These are phyloP conservation scores for Fusarium graminum DNA, from an alignment of 2,329 filamentous ascomycete species.

Conservation along the genomic window DNA sequence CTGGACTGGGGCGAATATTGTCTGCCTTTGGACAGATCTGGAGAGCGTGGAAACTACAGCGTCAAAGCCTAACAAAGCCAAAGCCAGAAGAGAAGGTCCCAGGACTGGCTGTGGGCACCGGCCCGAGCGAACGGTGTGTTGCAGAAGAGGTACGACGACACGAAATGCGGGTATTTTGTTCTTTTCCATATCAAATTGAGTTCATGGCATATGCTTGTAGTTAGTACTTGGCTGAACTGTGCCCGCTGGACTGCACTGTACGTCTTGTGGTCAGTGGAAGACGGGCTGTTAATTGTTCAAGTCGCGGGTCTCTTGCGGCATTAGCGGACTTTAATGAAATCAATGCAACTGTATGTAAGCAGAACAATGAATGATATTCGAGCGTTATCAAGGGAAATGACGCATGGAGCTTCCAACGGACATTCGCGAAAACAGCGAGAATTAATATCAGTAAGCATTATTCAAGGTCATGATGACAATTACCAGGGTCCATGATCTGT, in stretches of 20 bases:
- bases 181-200: constrained; percentile 6
- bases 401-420: constrained; percentile 25
- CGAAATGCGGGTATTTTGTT: constrained; percentile 26
- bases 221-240: not conserved
- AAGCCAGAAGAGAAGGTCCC: constrained; percentile 9
- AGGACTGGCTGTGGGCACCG: constrained; percentile 29
- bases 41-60: constrained; percentile 10
- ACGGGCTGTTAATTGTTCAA: constrained; percentile 28
- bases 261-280: constrained; percentile 16
- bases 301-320: constrained; percentile 22
- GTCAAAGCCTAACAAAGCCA: constrained; percentile 13
- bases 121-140: constrained; percentile 37
- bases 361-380: constrained; percentile 28
- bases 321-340: constrained; percentile 35
- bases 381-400: constrained; percentile 20
- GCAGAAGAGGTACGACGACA: constrained; percentile 22
- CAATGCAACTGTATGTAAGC: constrained; percentile 27
- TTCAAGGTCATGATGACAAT: constrained; percentile 9
- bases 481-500: not conserved
- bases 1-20: constrained; percentile 15
- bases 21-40: constrained; percentile 9
- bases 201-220: constrained; percentile 8
- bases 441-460: constrained; percentile 9
- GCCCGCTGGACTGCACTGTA: not conserved
- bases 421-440: constrained; percentile 28